These are phyloP conservation scores for Aspergillus pseudotamarii DNA, from an alignment of 2,329 filamentous ascomycete species.

Conservation along the genomic window DNA sequence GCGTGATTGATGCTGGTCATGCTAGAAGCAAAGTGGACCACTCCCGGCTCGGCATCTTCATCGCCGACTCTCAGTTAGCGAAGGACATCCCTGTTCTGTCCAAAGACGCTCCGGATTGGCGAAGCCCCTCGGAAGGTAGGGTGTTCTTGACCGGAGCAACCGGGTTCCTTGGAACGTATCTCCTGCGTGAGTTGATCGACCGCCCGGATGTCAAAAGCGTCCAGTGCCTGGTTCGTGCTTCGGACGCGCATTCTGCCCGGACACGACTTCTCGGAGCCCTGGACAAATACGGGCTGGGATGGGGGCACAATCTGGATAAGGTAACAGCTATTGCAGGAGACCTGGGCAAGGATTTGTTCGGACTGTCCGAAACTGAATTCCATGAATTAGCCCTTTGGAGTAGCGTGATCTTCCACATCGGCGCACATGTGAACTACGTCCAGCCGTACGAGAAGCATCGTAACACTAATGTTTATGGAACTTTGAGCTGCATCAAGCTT, in stretches of 20 bases:
- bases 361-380: background rate
- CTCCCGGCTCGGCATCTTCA: background rate
- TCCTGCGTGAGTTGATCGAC: background rate
- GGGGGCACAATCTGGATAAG: background rate
- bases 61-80: background rate
- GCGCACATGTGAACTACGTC: constrained; percentile 2
- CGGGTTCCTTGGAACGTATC: background rate
- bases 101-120: background rate
- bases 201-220: background rate
- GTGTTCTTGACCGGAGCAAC: constrained; percentile 5
- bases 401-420: background rate
- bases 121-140: background rate
- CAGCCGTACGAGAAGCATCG: constrained; percentile 4
- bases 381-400: background rate
- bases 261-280: background rate
- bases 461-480: constrained; percentile 1
- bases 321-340: background rate
- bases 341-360: background rate
- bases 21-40: background rate
- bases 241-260: background rate
- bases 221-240: background rate
- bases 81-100: background rate
- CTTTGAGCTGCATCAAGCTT: background rate
- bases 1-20: background rate
- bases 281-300: background rate